A percentile compares a stretch with the other conserved stretches of the same genome.
These are phyloP conservation scores for Pecoramyces ruminantium DNA, from an alignment of 192 early-diverging fungal species.

Conservation along the genomic window DNA sequence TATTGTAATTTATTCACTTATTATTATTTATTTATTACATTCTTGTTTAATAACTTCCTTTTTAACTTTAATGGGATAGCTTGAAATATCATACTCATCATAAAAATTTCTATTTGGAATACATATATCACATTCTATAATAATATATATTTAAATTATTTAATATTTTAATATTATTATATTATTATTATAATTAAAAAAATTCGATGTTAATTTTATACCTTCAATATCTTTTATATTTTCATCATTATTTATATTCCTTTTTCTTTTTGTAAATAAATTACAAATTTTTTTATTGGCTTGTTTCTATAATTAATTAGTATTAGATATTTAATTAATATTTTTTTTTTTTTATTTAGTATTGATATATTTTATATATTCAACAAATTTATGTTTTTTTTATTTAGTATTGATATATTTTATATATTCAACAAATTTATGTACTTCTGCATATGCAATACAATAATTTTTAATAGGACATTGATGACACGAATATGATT, in stretches of 20 bases:
- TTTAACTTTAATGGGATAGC: constrained; percentile 10
- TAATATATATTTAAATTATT: background rate
- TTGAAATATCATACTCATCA: background rate
- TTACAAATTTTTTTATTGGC: constrained; percentile 12
- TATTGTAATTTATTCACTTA: no score
- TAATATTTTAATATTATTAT: no score
- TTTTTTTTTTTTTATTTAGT: no score
- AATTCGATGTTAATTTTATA: no score
- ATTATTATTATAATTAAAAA: no score
- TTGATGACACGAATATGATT: constrained; percentile 32
- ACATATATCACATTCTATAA: constrained; percentile 30
- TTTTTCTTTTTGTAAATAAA: constrained; percentile 44
- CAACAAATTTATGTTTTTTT: no score
- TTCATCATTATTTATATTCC: constrained; percentile 42
- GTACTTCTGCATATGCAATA: constrained; percentile 37
- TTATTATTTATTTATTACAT: no score
- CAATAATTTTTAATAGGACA: constrained; percentile 46
- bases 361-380: no score
- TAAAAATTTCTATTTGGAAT: constrained; percentile 20
- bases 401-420: no score
- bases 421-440: no score
- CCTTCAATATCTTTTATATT: background rate
- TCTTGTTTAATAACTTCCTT: background rate
- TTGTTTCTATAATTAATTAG: no score
- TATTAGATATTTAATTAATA: no score